Evolutionary conservation across 495 filamentous ascomycete genomes (phyloP).

Genomic region (Penicillium turbatum): DNA sequence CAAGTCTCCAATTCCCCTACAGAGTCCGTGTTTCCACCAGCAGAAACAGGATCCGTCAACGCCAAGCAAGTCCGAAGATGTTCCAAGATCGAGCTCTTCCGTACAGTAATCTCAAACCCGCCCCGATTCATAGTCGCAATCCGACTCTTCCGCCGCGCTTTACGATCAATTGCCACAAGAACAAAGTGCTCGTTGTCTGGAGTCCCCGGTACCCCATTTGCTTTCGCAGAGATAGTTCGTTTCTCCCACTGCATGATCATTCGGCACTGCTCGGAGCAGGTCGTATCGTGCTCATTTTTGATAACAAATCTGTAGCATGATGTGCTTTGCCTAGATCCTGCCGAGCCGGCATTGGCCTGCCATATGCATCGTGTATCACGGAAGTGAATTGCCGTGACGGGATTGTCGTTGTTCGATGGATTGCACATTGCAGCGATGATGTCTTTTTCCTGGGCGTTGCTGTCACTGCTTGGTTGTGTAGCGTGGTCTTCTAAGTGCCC

Average conservation of each 20-base stretch:
- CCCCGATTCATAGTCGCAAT: slow-evolving; percentile 25
- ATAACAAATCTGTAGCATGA: slow-evolving; percentile 22
- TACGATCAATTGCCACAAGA: slow-evolving; percentile 25
- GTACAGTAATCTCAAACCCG: slow-evolving; percentile 21
- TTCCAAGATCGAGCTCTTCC: slow-evolving; percentile 24
- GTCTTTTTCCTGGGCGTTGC: slow-evolving; percentile 13
- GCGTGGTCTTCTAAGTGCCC: slow-evolving; percentile 10
- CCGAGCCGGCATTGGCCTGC: slow-evolving; percentile 9
- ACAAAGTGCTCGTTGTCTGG: slow-evolving; percentile 17
- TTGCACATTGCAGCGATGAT: slow-evolving; percentile 22
- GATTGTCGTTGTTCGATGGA: background rate
- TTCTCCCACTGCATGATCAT: slow-evolving; percentile 30
- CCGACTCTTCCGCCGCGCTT: slow-evolving; percentile 20
- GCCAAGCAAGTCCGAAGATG: slow-evolving; percentile 17
- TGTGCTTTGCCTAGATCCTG: slow-evolving; percentile 6
- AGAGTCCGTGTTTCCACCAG: background rate
- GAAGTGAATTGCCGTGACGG: slow-evolving; percentile 16
- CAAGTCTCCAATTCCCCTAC: slow-evolving; percentile 20
- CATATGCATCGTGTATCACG: slow-evolving; percentile 19
- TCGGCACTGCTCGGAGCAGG: slow-evolving; percentile 1
- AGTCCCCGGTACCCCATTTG: background rate
- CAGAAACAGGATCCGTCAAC: slow-evolving; percentile 14
- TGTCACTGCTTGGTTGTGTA: background rate
- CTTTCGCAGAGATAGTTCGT: background rate
- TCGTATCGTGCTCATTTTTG: slow-evolving; percentile 2